Base-by-base conservation (phyloP, 1,139 yeast genomes). In the Hyphopichia wangnamkhiaoensis region DNA sequence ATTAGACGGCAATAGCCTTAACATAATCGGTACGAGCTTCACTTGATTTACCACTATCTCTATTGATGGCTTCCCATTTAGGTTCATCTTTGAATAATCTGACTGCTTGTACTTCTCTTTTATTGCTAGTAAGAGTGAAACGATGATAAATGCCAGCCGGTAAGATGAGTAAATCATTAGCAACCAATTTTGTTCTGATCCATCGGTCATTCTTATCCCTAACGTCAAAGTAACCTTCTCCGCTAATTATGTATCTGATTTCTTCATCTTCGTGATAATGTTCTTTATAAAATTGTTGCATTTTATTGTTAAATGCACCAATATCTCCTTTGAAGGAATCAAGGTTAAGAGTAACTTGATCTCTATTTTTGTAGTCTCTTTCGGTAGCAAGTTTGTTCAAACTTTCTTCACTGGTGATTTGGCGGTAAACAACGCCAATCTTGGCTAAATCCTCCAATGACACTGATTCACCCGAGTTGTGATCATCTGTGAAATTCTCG, bases 251-350 rank as follows among this genome's bases (percentile, higher is more conserved):
- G 63, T 90, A 91, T 48, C 98, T 74, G 59, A 93, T 93, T 68
- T 93, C 98, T 64, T 93, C 98, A 59, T 93, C 98, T 60, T 93
- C 98, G 59, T 93, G 98, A 48, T 88, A 72, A 62, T 93, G 98
- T 60, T 93, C 98, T 36, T 79, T 72, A 66, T 84, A 89, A 62
- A 91, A 91, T 39, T 65, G 75, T 45, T 76, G 68, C 65, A 91
- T 75, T 61, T 89, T 88, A 42, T 68, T 70, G 47, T 80, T 74
- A 54, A 85, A 79, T 0, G 79, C 82, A 3, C 58, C 63, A 29
- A 76, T 73, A 38, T 82, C 82, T 34, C 84, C 81, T 6, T 84
- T 82, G 56, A 90, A 80, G 0, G 84, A 71, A 7, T 65, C 78
- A 33, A 80, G 76, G 25, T 80, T 76, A 40, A 93, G 74, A 35